A percentile compares a stretch with the other conserved stretches of the same genome.
Evolutionary conservation across 306 rosid genomes (phyloP).

Genomic region (Acacia melanoxylon): DNA sequence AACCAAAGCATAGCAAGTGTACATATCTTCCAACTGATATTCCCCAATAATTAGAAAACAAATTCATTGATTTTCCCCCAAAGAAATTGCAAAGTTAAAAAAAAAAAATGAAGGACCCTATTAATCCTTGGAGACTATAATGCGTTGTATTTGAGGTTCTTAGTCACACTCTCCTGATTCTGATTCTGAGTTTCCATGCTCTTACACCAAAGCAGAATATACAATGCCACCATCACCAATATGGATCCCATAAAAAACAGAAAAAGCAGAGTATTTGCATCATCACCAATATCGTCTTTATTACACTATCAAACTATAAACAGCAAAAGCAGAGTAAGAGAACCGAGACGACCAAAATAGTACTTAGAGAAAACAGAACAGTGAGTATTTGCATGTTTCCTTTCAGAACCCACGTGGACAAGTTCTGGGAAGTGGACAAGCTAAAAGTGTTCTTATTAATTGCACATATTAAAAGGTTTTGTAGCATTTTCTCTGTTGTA

Average conservation of each 20-base stretch:
- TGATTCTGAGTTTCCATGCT: too few relatives aligned
- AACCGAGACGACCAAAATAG: neutral
- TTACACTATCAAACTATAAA: too few relatives aligned
- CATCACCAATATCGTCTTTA: too few relatives aligned
- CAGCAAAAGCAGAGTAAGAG: too few relatives aligned
- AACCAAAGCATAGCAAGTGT: neutral
- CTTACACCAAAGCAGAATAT: too few relatives aligned
- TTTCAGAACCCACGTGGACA: too few relatives aligned
- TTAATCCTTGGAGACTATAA: constrained; percentile 44
- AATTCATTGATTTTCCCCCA: neutral
- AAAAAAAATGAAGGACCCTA: constrained; percentile 5
- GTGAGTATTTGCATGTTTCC: constrained; percentile 61
- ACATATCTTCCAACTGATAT: constrained; percentile 48
- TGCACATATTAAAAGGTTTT: too few relatives aligned
- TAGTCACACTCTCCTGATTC: too few relatives aligned
- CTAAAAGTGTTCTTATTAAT: too few relatives aligned
- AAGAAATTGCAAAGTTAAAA: neutral
- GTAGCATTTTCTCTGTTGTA: neutral
- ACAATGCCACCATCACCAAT: constrained; percentile 31
- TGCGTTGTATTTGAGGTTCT: constrained; percentile 47
- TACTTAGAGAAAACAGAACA: constrained; percentile 68
- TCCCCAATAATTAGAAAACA: neutral
- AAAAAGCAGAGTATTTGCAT: too few relatives aligned
- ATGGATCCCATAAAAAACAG: constrained; percentile 51
- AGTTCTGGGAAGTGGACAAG: too few relatives aligned